phyloP scores from a whole-genome alignment of 2,329 filamentous ascomycete species.

The Coniochaeta ligniaria region DNA sequence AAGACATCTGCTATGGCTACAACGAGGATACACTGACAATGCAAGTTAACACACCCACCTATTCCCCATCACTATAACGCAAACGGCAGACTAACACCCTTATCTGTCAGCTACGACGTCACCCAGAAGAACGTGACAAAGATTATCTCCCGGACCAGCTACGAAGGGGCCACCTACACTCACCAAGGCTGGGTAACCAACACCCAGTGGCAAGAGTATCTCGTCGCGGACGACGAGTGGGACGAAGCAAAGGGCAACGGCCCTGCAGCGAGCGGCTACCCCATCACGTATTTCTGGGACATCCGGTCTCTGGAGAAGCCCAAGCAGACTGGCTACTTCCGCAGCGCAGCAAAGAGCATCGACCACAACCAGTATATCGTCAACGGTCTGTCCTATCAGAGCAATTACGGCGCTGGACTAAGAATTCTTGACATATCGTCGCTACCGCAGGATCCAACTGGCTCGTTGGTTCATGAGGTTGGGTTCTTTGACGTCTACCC shows the following conservation, averaged over 20 bases:
- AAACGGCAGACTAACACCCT: no score
- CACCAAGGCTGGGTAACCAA: constrained; percentile 49
- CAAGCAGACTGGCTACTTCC: constrained; percentile 32
- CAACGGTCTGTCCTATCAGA: constrained; percentile 33
- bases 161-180: constrained; percentile 49
- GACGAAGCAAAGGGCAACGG: constrained; percentile 38
- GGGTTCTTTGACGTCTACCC: constrained; percentile 40
- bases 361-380: constrained; percentile 39
- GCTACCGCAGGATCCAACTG: constrained; percentile 25
- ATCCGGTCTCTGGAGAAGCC: constrained; percentile 32
- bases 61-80: no score
- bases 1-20: constrained; percentile 47
- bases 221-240: constrained; percentile 44
- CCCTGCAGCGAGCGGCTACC: constrained; percentile 30
- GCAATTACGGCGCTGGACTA: constrained; percentile 38
- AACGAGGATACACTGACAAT: constrained; percentile 44
- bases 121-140: constrained; percentile 37
- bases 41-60: constrained; percentile 10
- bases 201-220: constrained; percentile 31
- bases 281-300: constrained; percentile 42
- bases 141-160: constrained; percentile 45
- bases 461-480: constrained; percentile 31
- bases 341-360: constrained; percentile 26
- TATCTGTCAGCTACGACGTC: constrained; percentile 33
- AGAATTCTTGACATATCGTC: constrained; percentile 24